These are phyloP conservation scores for Aureobasidium sp. DNA, from an alignment of 2,329 filamentous ascomycete species.

Conservation along the genomic window DNA sequence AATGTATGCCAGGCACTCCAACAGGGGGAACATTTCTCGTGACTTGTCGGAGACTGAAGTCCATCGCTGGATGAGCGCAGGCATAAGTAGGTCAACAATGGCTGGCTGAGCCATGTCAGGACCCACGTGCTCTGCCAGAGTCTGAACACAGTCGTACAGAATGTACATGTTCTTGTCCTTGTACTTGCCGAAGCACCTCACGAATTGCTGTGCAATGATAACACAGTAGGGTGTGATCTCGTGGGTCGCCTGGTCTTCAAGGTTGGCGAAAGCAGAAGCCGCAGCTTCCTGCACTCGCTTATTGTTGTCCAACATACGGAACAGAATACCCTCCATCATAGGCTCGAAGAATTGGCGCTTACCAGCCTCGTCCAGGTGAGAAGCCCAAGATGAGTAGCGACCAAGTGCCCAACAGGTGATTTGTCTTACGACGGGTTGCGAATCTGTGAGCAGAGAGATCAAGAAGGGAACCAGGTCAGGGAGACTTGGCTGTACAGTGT, in stretches of 20 bases:
- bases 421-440: constrained; percentile 83
- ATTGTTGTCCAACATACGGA: constrained; percentile 92
- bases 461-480: constrained; percentile 86
- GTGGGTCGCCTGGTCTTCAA: constrained; percentile 86
- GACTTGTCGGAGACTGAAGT: constrained; percentile 81
- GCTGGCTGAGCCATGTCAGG: constrained; percentile 70
- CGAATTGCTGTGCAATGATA: constrained; percentile 86
- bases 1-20: constrained; percentile 96
- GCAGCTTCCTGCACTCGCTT: constrained; percentile 97
- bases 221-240: constrained; percentile 76
- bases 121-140: constrained; percentile 84
- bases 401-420: constrained; percentile 98
- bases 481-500: constrained; percentile 80
- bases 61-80: constrained; percentile 81
- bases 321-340: constrained; percentile 92
- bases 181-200: constrained; percentile 86
- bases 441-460: constrained; percentile 73
- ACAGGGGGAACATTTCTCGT: constrained; percentile 82
- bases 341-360: constrained; percentile 79
- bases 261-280: constrained; percentile 88
- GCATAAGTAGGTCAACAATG: constrained; percentile 83
- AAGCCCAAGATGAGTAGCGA: constrained; percentile 87
- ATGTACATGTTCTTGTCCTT: constrained; percentile 99
- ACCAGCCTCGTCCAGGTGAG: constrained; percentile 59
- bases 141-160: constrained; percentile 97